Evolutionary conservation across 2,329 filamentous ascomycete species (phyloP).

Genomic region (Colletotrichum orchidophilum): DNA sequence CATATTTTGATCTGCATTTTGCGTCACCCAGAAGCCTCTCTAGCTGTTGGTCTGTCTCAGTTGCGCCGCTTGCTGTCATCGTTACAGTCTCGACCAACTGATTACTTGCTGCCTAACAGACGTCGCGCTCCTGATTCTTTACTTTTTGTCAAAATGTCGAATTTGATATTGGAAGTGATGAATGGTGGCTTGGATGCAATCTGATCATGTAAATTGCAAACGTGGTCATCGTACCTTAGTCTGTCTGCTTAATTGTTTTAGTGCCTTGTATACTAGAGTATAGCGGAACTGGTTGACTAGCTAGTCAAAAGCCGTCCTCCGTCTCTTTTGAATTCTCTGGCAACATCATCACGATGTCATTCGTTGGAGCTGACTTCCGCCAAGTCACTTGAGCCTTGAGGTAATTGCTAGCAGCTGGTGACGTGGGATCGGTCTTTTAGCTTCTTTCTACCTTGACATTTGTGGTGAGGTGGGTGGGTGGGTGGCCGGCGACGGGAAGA

Average conservation of each 20-base stretch:
- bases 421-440: conserved; percentile 3
- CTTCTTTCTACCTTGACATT: not conserved
- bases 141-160: not conserved
- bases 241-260: not conserved
- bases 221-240: not conserved
- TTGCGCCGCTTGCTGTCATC: not conserved
- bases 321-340: not conserved
- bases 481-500: not conserved
- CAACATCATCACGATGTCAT: conserved; percentile 20
- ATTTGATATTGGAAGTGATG: not conserved
- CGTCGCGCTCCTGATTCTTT: not conserved
- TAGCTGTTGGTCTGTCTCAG: not conserved
- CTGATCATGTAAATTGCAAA: not conserved
- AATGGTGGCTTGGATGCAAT: not conserved
- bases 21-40: not conserved
- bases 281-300: not conserved
- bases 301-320: not conserved
- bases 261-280: not conserved
- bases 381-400: not conserved
- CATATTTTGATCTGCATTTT: not conserved
- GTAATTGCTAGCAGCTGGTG: not conserved
- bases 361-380: conserved; percentile 8
- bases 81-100: not conserved
- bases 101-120: not conserved
- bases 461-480: not conserved